These are phyloP conservation scores for Coemansia sp. DNA, from an alignment of 192 early-diverging fungal species.

Conservation along the genomic window DNA sequence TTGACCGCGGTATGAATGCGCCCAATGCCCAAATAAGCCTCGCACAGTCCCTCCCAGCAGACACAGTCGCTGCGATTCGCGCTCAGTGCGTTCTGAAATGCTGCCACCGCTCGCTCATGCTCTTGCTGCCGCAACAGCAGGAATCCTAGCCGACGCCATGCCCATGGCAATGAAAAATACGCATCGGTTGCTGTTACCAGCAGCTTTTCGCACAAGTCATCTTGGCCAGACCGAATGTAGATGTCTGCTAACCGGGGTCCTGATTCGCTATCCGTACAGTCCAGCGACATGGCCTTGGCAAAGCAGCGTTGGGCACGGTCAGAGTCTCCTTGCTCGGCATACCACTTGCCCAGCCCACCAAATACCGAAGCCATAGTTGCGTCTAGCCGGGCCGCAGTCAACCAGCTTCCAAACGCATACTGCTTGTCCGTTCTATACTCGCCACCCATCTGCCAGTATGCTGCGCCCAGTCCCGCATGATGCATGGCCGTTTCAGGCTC, in stretches of 20 bases:
- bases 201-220: constrained; percentile 38
- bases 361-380: constrained; percentile 64
- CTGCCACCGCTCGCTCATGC: constrained; percentile 58
- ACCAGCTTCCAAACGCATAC: constrained; percentile 64
- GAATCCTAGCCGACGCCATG: constrained; percentile 78
- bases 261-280: constrained; percentile 65
- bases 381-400: constrained; percentile 71
- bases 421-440: constrained; percentile 59
- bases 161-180: constrained; percentile 63
- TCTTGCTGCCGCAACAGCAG: constrained; percentile 54
- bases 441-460: constrained; percentile 76
- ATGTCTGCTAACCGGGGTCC: constrained; percentile 64
- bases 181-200: constrained; percentile 25
- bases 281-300: constrained; percentile 70
- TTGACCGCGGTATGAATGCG: constrained; percentile 39
- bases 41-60: constrained; percentile 78
- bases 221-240: constrained; percentile 52
- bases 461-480: constrained; percentile 65
- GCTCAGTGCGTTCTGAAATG: constrained; percentile 83
- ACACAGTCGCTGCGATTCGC: constrained; percentile 61
- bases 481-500: constrained; percentile 54
- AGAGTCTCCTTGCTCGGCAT: constrained; percentile 66
- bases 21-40: constrained; percentile 70
- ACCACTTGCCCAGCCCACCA: constrained; percentile 79
- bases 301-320: constrained; percentile 79